Evolutionary conservation across 2,329 filamentous ascomycete genomes (phyloP), one percentile per base, ranked within the genome.

Genomic region (Berkeleyomyces basicola): DNA sequence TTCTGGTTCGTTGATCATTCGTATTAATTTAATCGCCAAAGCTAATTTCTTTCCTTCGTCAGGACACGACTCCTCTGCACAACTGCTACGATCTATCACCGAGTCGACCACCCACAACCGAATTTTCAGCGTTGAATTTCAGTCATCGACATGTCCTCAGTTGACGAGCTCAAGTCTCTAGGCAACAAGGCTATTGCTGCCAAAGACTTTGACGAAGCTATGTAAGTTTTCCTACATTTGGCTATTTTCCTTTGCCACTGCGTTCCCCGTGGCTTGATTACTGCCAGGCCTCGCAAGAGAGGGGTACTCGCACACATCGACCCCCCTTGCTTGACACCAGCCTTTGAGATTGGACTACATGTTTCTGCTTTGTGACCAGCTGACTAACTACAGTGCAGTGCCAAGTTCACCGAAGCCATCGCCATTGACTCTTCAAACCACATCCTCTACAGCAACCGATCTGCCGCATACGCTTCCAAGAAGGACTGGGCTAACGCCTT

Each of bases 131-230:
- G 33, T 61, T 51, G 36, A 51, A 11, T 10, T 47, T 47, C 42
- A 37, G 23, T n/a, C 33, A 58, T 61, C 58, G 60, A 63, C 61
- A 84, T 83, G 81, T 75, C 81, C 70, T 80, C 80, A 66, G 82
- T 82, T 69, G 83, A 86, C 74, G 82, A 92, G 82, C 84, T 99
- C 71, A 99, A 99, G 81, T 90, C 91, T 71, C 87, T 93, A 73
- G 93, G 92, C 79, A 99, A 99, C 81, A 95, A 95, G 80, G 91
- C 95, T 76, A 99, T 99, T 75, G 87, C 90, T 68, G 90, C 89
- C 66, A 97, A 97, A 82, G 90, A 97, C 76, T 99, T 96, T 74
- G 82, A 90, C 71, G 90, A 92, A 74, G 93, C 93, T 71, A 84
- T 96, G 92, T 97, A 82, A 76, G 89, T 84, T 9, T 63, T 49